Evolutionary conservation across 2,329 filamentous ascomycete species (phyloP), one percentile per base, ranked within the genome.

Genomic region (Lachnellula cervina): DNA sequence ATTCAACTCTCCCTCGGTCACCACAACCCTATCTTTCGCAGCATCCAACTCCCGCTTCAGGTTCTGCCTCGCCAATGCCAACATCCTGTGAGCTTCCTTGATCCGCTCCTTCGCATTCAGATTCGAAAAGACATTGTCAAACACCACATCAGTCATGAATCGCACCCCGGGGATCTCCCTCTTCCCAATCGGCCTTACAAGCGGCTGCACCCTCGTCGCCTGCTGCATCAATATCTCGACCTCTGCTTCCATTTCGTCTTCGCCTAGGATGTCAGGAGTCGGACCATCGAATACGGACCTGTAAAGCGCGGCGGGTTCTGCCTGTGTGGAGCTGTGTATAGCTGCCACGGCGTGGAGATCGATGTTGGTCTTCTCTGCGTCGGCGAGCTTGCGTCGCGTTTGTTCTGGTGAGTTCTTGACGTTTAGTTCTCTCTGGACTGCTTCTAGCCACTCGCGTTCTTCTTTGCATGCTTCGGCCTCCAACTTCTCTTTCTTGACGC

Each of bases 361-460:
- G 0, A 40, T 43, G 40, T 68, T 69, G 2, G 69, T 71, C 16
- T 62, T 59, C 14, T 70, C 59, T 0, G 80, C 79, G 3, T 76
- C 70, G 0, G 66, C 59, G 1, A 78, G 70, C 55, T 77, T 73
- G 1, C 50, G 50, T 5, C 70, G 67, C 2, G 82, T 63, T 51
- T 71, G 69, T 1, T 72, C 69, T 38, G 76, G 72, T 49, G 73
- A 63, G 40, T 76, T 72, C 46, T 75, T 73, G 43, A 76, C 74
- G 23, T 75, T 71, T 23, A 77, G 72, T 55, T 78, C 72, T 32
- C 75, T 68, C 56, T 80, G 76, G 47, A 80, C 72, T 0, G 75
- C 80, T 46, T 79, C 75, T 25, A 80, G 73, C 65, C 81, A 83
- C 59, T 82, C 80, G 44, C 71, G 68, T 65, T 83, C 80, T 66